Evolutionary conservation across 768 basidiomycete genomes (phyloP).

Genomic region (Agrocybe praecox): DNA sequence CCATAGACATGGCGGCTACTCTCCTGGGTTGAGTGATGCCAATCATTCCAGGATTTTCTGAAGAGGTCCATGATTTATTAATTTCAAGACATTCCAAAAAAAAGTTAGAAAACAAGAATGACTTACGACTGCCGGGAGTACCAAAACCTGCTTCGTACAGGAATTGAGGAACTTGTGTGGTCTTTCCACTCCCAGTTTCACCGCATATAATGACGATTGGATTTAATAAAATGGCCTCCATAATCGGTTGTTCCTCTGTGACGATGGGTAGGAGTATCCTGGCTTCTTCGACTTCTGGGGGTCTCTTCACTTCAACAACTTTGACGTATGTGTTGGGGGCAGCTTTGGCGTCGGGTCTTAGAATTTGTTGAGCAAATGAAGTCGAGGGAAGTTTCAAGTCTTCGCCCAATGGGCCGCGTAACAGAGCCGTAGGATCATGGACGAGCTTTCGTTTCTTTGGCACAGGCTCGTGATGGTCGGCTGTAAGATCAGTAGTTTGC

Average conservation of each 20-base stretch:
- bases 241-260: conserved; percentile 91
- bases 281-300: conserved; percentile 71
- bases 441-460: conserved; percentile 54
- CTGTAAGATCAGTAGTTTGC: conserved; percentile 9
- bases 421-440: conserved; percentile 32
- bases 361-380: conserved; percentile 57
- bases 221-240: conserved; percentile 88
- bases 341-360: conserved; percentile 16
- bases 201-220: conserved; percentile 84
- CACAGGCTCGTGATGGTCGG: conserved; percentile 19
- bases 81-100: conserved; percentile 4
- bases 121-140: conserved; percentile 72
- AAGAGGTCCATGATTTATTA: not conserved
- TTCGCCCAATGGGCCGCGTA: conserved; percentile 83
- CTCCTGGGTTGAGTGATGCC: conserved; percentile 97
- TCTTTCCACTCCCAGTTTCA: conserved; percentile 98
- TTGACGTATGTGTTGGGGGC: conserved; percentile 34
- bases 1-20: conserved; percentile 97
- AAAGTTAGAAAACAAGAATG: not conserved
- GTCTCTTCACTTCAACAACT: conserved; percentile 59
- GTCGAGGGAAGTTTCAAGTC: conserved; percentile 68
- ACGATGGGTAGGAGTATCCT: conserved; percentile 85
- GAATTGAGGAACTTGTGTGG: conserved; percentile 97
- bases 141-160: conserved; percentile 98
- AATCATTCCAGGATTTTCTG: conserved; percentile 98